Base-by-base conservation (phyloP, 2,329 filamentous ascomycete genomes). In the Claviceps sp. region DNA sequence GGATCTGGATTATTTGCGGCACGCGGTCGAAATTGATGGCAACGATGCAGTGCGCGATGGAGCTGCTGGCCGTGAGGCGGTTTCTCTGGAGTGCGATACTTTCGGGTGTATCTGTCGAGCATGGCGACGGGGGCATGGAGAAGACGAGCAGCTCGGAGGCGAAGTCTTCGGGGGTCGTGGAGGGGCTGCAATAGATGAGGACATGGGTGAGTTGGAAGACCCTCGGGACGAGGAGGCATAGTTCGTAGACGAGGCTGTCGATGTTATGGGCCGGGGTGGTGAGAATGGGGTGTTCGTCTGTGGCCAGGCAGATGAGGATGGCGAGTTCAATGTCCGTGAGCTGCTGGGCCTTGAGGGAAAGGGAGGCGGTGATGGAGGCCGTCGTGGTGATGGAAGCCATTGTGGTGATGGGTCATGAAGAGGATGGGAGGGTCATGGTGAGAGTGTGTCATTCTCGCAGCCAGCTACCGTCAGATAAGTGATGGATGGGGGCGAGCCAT, bases 271-370 rank as follows among this genome's bases (percentile, higher is more conserved):
- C 65, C 2, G 82, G 78, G 16, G 87, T 86, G 67, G 88, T 85
- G 62, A 97, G 81, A 59, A 97, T 82, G 69, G 88, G 95, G 66
- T 97, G 90, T 66, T 95, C 86, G 57, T 83, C 78, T 54, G 83
- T 82, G 55, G 89, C 76, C 49, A 97, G 78, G 63, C 85, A 90
- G 49, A 96, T 78, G 42, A 97, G 76, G 14, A 86, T 71, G 23
- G 91, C 93, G 54, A 97, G 79, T 69, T 96, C 90, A 42, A 96
- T 76, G 70, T 96, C 90, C 61, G 84, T 86, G 56, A 97, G 75
- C 58, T 80, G 77, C 62, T 90, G 85, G 59, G 94, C 78, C 66
- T 84, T 85, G 56, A 78, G 78, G 73, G 55, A 83, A 71, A 29
- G 29, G 29, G 29, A 29, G 29, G n/a, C n/a, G n/a, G n/a, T n/a